Base-by-base conservation (phyloP, 495 filamentous ascomycete genomes). In the Neurospora sp. region DNA sequence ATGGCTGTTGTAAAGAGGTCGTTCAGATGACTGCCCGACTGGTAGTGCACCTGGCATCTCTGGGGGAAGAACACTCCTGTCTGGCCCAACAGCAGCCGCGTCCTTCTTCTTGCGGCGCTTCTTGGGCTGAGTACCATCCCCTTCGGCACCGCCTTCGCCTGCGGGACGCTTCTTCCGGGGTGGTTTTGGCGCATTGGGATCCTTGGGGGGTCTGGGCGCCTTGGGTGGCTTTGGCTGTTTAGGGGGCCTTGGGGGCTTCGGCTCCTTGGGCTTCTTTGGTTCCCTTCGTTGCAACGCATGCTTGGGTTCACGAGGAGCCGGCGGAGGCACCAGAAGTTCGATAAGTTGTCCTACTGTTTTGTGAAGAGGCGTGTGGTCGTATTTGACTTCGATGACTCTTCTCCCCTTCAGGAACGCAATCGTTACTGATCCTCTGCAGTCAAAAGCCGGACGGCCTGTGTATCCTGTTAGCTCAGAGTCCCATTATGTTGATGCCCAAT, bases 211-310 rank as follows among this genome's bases (percentile, higher is more conserved):
- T 54, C 46, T 54, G 4, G 20, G 20, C 27, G 46, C 46, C 20
- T 4, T 62, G 23, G 77, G 80, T 54, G 84, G 82, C 81, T 89
- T 89, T 42, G 82, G 83, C 75, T 88, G 88, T 82, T 92, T 90
- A 39, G 82, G 83, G 80, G 90, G 88, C 71, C 83, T 84, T 71
- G 82, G 85, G 82, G 91, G 88, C 72, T 72, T 78, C 5, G 75
- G 74, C 35, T 73, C 66, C 66, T 71, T 80, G 6, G 75, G 76
- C 7, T 81, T 83, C 71, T 85, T 86, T 40, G 81, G 82, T 75
- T 87, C 88, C 76, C 90, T 91, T 74, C 90, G 85, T 70, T 91
- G 89, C 62, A 83, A 82, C 9, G 77, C 77, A 62, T 82, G 78
- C 75, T 87, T 84, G 76, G 92, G 76, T 39, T 66, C 72, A 70